phyloP scores from a whole-genome alignment of 169 alveolate species.

The Ichthyophthirius multifiliis region DNA sequence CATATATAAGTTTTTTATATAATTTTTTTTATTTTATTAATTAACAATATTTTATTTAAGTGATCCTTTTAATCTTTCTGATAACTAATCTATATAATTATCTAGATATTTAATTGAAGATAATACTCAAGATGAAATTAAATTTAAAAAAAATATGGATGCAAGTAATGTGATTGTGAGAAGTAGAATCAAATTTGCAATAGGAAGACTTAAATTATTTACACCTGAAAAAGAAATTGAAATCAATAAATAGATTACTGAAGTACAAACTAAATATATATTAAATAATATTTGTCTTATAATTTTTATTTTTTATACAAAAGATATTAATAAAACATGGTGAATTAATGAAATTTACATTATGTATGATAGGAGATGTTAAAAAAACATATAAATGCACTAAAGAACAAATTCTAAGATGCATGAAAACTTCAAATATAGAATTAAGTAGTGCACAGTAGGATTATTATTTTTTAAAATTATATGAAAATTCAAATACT shows the following conservation, averaged over 20 bases:
- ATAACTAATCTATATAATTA: neutral
- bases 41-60: neutral
- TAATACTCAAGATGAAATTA: neutral
- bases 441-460: neutral
- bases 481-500: neutral
- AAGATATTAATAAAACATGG: too few relatives aligned
- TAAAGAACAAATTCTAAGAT: neutral
- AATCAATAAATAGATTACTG: neutral
- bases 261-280: neutral
- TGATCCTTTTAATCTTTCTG: neutral
- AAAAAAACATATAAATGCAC: neutral
- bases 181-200: neutral
- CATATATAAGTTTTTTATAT: too few relatives aligned
- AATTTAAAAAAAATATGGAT: neutral
- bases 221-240: neutral
- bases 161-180: neutral
- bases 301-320: too few relatives aligned
- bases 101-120: constrained; percentile 3
- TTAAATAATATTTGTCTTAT: neutral
- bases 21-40: neutral
- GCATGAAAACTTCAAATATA: neutral
- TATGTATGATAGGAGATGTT: neutral
- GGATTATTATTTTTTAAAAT: neutral
- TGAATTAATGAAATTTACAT: neutral
- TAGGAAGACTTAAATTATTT: neutral